Evolutionary conservation across 495 filamentous ascomycete genomes (phyloP).

Genomic region (Trichoderma orchidacearum): DNA sequence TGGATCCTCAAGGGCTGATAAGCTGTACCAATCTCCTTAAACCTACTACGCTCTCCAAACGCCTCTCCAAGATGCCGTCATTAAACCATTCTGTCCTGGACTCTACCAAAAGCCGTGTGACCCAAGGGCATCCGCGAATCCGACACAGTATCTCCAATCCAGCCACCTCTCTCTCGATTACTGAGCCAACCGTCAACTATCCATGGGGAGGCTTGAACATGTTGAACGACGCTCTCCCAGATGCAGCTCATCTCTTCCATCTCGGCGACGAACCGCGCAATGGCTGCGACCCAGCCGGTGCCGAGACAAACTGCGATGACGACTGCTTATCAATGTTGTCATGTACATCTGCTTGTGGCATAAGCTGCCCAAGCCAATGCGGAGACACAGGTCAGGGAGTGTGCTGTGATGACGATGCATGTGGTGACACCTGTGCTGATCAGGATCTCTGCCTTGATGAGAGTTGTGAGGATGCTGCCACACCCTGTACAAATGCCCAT

Average conservation of each 20-base stretch:
- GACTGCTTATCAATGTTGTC: not conserved
- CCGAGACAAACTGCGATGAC: not conserved
- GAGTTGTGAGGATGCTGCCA: not conserved
- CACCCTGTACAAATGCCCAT: not conserved
- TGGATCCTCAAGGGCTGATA: not conserved
- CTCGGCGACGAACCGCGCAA: not conserved
- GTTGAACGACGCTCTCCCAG: not conserved
- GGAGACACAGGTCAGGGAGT: conserved; percentile 2
- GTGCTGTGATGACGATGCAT: not conserved
- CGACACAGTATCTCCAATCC: not conserved
- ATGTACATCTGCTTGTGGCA: not conserved
- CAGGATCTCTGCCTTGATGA: conserved; percentile 1
- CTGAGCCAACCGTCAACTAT: not conserved
- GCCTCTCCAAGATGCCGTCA: not conserved
- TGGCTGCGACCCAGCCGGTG: not conserved
- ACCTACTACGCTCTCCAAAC: not conserved
- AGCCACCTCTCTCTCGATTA: not conserved
- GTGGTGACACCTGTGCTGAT: not conserved
- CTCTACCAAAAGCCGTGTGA: not conserved
- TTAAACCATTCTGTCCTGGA: not conserved
- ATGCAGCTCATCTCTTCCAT: not conserved
- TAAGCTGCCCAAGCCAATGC: conserved; percentile 1
- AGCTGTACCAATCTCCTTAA: not conserved
- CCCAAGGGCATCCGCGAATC: not conserved
- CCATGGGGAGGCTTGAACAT: not conserved